Conservation (phyloP, 2,329 filamentous ascomycete species). For the Tolypocladium tundrense region DNA sequence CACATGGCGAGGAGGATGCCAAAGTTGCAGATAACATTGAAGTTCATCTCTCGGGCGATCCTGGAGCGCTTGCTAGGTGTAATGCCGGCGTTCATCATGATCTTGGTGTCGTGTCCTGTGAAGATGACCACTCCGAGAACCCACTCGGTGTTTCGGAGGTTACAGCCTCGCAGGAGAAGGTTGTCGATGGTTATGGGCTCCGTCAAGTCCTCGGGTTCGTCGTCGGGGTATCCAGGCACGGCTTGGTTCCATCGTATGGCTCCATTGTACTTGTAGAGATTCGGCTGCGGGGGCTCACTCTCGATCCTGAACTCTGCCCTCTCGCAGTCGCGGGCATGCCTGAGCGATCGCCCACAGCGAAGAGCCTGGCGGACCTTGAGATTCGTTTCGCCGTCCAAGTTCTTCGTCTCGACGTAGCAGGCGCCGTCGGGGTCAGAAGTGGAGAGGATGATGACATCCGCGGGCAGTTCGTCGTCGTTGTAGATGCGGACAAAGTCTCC, state of each 20-base stretch:
- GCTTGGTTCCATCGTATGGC: constrained; percentile 79
- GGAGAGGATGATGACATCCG: constrained; percentile 83
- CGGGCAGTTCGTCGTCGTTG: constrained; percentile 90
- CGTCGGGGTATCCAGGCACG: constrained; percentile 51
- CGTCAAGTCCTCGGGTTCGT: constrained; percentile 64
- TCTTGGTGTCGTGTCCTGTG: constrained; percentile 94
- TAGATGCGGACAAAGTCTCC: constrained; percentile 95
- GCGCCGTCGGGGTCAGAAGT: constrained; percentile 90
- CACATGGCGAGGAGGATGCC: constrained; percentile 83
- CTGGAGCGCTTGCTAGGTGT: constrained; percentile 89
- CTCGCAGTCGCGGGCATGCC: constrained; percentile 88
- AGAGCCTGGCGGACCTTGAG: constrained; percentile 89
- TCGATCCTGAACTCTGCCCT: constrained; percentile 78
- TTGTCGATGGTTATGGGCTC: constrained; percentile 96
- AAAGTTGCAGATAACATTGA: constrained; percentile 97
- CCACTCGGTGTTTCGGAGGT: constrained; percentile 93
- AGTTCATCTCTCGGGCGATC: constrained; percentile 89
- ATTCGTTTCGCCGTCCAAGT: constrained; percentile 95
- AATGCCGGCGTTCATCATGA: constrained; percentile 96
- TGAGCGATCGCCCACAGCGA: constrained; percentile 71
- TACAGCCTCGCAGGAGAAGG: constrained; percentile 83
- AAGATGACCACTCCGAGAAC: constrained; percentile 85
- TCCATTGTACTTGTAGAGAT: constrained; percentile 90
- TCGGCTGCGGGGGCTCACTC: constrained; percentile 84
- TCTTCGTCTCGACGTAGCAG: constrained; percentile 97